These are phyloP conservation scores for Aspergillus tanneri DNA, from an alignment of 2,329 filamentous ascomycete species.

Conservation along the genomic window DNA sequence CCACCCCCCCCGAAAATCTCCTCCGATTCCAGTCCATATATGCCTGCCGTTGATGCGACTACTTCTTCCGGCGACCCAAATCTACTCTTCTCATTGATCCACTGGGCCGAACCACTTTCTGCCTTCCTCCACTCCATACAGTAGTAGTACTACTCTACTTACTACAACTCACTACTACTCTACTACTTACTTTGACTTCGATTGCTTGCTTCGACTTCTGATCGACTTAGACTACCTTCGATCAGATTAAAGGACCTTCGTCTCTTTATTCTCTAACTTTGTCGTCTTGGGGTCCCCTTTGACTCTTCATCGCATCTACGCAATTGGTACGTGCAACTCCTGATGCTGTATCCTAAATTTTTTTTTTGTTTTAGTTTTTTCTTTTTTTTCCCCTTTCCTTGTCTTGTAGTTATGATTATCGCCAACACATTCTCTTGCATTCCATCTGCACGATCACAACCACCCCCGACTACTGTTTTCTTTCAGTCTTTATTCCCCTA, in stretches of 20 bases:
- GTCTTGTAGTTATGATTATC: neutral
- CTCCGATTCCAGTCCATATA: neutral
- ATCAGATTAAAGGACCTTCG: too few relatives aligned
- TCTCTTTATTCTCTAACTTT: neutral
- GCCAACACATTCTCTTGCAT: neutral
- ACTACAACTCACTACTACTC: neutral
- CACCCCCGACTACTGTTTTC: too few relatives aligned
- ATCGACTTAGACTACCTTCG: too few relatives aligned
- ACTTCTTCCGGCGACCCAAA: conserved; percentile 18
- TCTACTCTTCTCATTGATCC: conserved; percentile 14
- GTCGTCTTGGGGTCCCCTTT: neutral
- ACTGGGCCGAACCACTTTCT: conserved; percentile 22
- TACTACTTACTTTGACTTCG: conserved; percentile 2
- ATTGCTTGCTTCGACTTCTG: neutral
- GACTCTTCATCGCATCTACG: neutral
- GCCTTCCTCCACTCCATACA: conserved; percentile 12
- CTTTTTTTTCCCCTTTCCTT: neutral
- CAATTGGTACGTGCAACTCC: neutral
- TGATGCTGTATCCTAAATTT: neutral
- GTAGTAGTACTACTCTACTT: conserved; percentile 3
- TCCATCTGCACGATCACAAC: neutral
- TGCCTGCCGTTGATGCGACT: neutral
- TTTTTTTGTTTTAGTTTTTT: neutral
- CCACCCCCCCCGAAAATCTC: neutral
- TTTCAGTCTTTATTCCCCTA: too few relatives aligned